Evolutionary conservation across 768 basidiomycete genomes (phyloP), one percentile per base, ranked within the genome.

Genomic region (Tulasnella sp.): DNA sequence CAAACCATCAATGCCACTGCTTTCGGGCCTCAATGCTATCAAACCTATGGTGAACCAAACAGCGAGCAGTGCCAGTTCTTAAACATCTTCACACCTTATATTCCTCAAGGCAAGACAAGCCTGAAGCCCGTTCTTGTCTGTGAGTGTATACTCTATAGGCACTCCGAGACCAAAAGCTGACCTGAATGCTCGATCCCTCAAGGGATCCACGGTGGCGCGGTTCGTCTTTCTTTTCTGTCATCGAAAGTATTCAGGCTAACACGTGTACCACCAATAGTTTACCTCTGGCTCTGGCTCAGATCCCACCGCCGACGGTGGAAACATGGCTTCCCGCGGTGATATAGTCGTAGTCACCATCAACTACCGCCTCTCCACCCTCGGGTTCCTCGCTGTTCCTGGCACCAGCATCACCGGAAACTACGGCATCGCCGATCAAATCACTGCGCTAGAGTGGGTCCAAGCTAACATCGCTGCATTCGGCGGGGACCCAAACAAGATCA

Each of bases 301-400:
- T 48, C 48, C 50, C 24, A 64, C 56, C 3, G 64, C 61, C 52
- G 64, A 68, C 51, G 68, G 68, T n/a, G 60, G 62, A 5, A 50
- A 29, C 19, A 24, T 63, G 26, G 59, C 63, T 19, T 56, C 55
- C 19, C 64, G 64, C 23, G 62, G 58, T 0, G 64, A 64, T 1
- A 81, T 84, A 23, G 76, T 84, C 43, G 73, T 83, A 52, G 82
- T 83, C 9, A 81, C 83, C 0, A 77, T 83, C 7, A 82, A 85
- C 68, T 84, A 85, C 67, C 78, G 80, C 17, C 75, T 85, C 26
- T 75, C 76, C 54, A 76, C 79, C 0, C 77, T 86, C 64, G 85
- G 85, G 26, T 85, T 85, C 71, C 75, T 83, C 27, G 68, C 80
- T 1, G 66, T 71, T 4, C 78, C 82, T 1, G 78, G 75, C 23